Conservation (phyloP, 1,284 basidiomycete species). For the Xerocomus minutiporus region DNA sequence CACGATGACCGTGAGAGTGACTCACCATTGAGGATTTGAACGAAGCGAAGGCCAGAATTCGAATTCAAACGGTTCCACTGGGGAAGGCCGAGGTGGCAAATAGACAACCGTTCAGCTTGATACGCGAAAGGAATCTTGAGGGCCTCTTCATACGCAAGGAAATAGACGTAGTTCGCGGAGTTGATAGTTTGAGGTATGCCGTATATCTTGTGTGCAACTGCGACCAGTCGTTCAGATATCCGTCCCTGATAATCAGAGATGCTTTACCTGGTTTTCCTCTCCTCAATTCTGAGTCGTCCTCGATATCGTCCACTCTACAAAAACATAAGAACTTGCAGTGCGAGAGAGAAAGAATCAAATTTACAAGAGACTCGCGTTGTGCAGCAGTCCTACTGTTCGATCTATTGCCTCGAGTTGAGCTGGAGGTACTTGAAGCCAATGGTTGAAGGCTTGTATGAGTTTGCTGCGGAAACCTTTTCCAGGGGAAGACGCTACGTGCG, state of each 20-base stretch:
- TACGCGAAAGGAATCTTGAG: constrained; percentile 34
- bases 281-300: constrained; percentile 73
- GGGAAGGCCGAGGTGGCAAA: constrained; percentile 36
- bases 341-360: neutral
- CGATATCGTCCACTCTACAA: constrained; percentile 76
- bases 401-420: constrained; percentile 72
- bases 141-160: constrained; percentile 78
- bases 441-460: constrained; percentile 90
- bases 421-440: constrained; percentile 81
- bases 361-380: constrained; percentile 76
- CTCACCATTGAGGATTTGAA: constrained; percentile 67
- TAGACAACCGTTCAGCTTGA: constrained; percentile 14
- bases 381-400: constrained; percentile 83
- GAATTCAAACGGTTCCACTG: constrained; percentile 1
- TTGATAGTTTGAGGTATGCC: constrained; percentile 83
- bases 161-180: constrained; percentile 87
- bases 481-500: constrained; percentile 79
- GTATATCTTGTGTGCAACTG: constrained; percentile 78
- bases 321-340: neutral
- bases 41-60: constrained; percentile 37
- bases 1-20: neutral
- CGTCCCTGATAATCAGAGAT: neutral
- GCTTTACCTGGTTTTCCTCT: constrained; percentile 65
- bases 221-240: neutral
- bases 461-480: constrained; percentile 93